Conservation (phyloP, 441 rosid species). For the Brassica balearica region DNA sequence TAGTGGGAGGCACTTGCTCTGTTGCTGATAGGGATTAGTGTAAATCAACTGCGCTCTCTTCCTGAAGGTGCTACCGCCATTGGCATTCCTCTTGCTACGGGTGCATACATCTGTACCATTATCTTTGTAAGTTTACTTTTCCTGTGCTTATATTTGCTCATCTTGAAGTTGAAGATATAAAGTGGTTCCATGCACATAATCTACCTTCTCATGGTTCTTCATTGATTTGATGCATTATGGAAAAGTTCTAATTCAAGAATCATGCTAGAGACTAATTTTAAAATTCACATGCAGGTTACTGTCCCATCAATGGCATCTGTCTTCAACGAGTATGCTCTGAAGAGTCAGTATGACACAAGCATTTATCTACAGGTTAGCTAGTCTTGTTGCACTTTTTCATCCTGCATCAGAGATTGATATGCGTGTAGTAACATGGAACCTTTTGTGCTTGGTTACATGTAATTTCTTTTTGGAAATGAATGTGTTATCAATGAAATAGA, state of each 20-base stretch:
- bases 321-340: constrained; percentile 93
- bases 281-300: constrained; percentile 65
- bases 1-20: constrained; percentile 99
- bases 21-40: constrained; percentile 94
- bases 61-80: constrained; percentile 78
- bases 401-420: constrained; percentile 28
- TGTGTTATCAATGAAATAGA: constrained; percentile 6
- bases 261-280: constrained; percentile 39
- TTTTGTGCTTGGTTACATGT: constrained; percentile 4
- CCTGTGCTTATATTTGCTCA: neutral
- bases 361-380: constrained; percentile 92
- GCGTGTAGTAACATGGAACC: neutral
- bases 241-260: constrained; percentile 1
- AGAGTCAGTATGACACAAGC: constrained; percentile 97
- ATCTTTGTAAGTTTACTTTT: constrained; percentile 80
- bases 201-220: neutral
- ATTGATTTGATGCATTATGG: constrained; percentile 8
- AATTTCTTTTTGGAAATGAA: neutral
- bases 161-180: too few relatives aligned
- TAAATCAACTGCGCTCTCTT: constrained; percentile 87
- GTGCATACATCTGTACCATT: constrained; percentile 86
- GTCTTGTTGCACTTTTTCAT: constrained; percentile 18
- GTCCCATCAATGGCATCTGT: constrained; percentile 98
- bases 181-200: neutral
- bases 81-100: constrained; percentile 82